These are phyloP conservation scores for Penicillium tannophilum DNA, from an alignment of 495 filamentous ascomycete species.

Conservation along the genomic window DNA sequence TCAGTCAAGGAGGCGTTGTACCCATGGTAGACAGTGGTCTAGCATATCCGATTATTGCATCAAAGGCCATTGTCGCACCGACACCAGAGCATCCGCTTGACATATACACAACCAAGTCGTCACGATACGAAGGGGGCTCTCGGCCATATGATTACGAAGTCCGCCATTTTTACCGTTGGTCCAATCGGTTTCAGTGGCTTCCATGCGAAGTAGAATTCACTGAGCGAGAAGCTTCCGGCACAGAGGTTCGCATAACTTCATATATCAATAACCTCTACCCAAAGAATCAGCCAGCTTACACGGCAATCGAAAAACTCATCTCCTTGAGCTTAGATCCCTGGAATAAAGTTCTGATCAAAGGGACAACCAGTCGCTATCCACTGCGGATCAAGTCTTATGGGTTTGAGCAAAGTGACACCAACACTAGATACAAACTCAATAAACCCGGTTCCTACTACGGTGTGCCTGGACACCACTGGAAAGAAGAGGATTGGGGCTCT, in stretches of 20 bases:
- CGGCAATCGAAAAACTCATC: constrained; percentile 10
- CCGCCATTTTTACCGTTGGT: not conserved
- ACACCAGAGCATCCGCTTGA: not conserved
- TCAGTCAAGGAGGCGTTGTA: constrained; percentile 11
- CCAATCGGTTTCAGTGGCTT: constrained; percentile 11
- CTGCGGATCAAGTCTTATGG: constrained; percentile 13
- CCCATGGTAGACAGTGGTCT: constrained; percentile 6
- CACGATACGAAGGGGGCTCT: not conserved
- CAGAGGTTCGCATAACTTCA: constrained; percentile 2
- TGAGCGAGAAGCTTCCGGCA: not conserved
- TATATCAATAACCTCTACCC: constrained; percentile 15
- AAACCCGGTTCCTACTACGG: not conserved
- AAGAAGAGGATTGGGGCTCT: constrained; percentile 2
- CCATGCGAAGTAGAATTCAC: constrained; percentile 12
- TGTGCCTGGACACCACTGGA: not conserved
- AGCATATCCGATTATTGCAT: constrained; percentile 1
- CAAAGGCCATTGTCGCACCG: not conserved
- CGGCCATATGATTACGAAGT: not conserved
- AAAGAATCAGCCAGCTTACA: constrained; percentile 7
- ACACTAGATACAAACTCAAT: not conserved
- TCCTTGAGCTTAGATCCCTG: constrained; percentile 10
- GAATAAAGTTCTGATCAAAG: constrained; percentile 13
- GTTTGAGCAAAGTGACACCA: constrained; percentile 5
- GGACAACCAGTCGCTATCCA: constrained; percentile 1
- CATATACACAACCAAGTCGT: not conserved